Percentiles rank a stretch among this genome's conserved stretches.
These are phyloP conservation scores for Globisporangium abappressorium DNA, from an alignment of 352 stramenopile species.

Conservation along the genomic window DNA sequence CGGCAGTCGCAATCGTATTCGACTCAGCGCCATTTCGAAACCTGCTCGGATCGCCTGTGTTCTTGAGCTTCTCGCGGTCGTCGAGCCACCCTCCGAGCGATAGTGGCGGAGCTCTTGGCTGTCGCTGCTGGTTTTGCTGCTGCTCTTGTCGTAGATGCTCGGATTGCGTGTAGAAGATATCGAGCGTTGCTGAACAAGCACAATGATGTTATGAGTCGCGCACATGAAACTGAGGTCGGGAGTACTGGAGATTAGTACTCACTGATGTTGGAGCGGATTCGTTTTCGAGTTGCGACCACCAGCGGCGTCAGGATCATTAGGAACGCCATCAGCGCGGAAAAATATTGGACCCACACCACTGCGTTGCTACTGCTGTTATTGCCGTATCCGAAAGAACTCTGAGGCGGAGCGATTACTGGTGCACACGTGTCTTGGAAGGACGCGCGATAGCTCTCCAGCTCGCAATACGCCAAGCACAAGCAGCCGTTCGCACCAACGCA, in stretches of 20 bases:
- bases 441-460: slow-evolving; percentile 16
- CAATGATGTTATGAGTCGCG: neutral
- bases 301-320: neutral
- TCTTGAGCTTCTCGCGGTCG: neutral
- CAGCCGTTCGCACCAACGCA: slow-evolving; percentile 37
- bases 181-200: neutral
- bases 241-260: neutral
- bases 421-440: slow-evolving; percentile 3
- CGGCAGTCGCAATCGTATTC: too few relatives aligned
- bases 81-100: neutral
- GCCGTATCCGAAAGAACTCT: neutral
- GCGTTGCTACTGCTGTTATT: neutral
- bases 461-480: slow-evolving; percentile 41
- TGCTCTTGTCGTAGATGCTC: neutral
- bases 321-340: neutral
- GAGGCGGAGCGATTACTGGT: neutral
- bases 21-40: too few relatives aligned
- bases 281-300: neutral
- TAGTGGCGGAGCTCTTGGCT: neutral
- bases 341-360: neutral
- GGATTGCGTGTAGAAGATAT: neutral
- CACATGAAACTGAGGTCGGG: neutral
- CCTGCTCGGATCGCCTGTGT: neutral
- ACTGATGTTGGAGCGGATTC: neutral
- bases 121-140: neutral